phyloP scores from a whole-genome alignment of 257 asterid species.

The Solanum pennellii region DNA sequence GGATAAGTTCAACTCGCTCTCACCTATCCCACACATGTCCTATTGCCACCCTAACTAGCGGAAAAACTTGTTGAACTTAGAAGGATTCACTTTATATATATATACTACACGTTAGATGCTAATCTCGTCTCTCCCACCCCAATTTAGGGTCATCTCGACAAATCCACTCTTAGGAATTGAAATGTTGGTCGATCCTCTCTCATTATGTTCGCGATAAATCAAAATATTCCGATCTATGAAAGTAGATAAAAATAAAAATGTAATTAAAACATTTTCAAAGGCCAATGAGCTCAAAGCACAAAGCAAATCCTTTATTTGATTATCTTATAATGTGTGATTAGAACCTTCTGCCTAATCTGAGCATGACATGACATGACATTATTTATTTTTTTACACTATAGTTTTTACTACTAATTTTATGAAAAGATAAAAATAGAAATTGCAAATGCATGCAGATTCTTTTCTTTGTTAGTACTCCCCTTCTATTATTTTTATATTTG shows the following conservation, averaged over 20 bases:
- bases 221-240: neutral
- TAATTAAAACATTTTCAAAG: neutral
- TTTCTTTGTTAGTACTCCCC: constrained; percentile 24
- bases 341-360: neutral
- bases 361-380: neutral
- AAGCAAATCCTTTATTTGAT: neutral
- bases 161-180: neutral
- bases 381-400: neutral
- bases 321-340: neutral
- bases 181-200: neutral
- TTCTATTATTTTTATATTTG: neutral
- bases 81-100: neutral
- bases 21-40: too few species aligned
- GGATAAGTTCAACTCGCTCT: too few species aligned
- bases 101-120: neutral
- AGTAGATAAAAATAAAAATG: too few species aligned
- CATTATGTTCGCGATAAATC: neutral
- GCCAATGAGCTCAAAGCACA: neutral
- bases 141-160: neutral
- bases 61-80: too few species aligned
- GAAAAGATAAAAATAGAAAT: neutral
- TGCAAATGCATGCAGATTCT: constrained; percentile 24
- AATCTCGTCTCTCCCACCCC: neutral
- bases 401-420: neutral
- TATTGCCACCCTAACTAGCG: too few species aligned